These are phyloP conservation scores for Gryganskiella cystojenkinii DNA, from an alignment of 192 early-diverging fungal species.

Conservation along the genomic window DNA sequence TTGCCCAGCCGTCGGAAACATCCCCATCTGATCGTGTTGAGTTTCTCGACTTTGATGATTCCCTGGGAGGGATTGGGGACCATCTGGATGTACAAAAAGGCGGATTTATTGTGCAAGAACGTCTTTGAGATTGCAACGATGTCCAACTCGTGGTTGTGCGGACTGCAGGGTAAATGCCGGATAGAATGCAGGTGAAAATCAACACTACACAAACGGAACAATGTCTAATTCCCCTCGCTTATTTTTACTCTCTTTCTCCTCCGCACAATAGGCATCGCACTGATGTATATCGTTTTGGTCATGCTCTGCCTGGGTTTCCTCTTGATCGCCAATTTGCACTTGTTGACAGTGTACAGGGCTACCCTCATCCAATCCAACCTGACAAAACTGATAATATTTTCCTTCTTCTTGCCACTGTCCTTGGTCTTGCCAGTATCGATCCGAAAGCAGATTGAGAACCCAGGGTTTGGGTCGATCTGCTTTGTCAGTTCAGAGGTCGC, in stretches of 20 bases:
- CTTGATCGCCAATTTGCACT: constrained; percentile 34
- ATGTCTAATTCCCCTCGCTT: no score
- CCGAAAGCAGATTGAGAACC: constrained; percentile 24
- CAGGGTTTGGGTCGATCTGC: constrained; percentile 33
- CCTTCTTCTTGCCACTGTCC: constrained; percentile 20
- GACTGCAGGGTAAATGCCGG: constrained; percentile 32
- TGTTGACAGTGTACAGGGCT: constrained; percentile 19
- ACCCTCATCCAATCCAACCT: constrained; percentile 16
- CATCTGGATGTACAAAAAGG: constrained; percentile 17
- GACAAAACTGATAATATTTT: constrained; percentile 17
- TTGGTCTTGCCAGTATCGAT: constrained; percentile 22
- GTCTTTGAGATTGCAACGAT: constrained; percentile 24
- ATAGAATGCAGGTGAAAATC: background rate
- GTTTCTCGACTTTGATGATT: constrained; percentile 12
- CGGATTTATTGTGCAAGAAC: constrained; percentile 35
- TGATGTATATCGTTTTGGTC: constrained; percentile 20
- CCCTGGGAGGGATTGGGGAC: constrained; percentile 36
- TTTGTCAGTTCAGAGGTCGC: constrained; percentile 24
- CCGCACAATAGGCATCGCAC: constrained; percentile 23
- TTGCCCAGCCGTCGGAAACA: constrained; percentile 33
- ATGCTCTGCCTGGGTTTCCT: constrained; percentile 23
- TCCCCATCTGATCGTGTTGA: constrained; percentile 29
- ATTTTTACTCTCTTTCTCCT: no score
- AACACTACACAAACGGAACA: background rate
- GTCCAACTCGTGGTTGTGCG: constrained; percentile 43